Conservation (phyloP, 768 basidiomycete genomes). For the Lentinula edodes region DNA sequence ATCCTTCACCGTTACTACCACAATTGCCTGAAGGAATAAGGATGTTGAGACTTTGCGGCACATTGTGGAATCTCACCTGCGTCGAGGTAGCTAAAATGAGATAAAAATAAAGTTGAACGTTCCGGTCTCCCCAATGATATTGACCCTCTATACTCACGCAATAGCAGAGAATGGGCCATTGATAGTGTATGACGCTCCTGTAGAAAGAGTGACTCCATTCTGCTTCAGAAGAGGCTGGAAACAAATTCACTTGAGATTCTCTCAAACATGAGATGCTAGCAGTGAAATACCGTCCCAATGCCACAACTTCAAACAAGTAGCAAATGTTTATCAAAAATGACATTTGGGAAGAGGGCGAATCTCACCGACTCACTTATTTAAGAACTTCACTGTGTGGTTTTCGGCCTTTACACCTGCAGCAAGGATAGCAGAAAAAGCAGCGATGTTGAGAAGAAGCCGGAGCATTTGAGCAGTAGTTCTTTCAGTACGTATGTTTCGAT, state of each 20-base stretch:
- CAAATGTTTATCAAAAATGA: no score
- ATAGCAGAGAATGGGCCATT: slow-evolving; percentile 26
- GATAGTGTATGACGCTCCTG: slow-evolving; percentile 19
- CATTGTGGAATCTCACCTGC: not conserved
- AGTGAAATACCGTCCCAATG: not conserved
- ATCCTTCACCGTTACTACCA: slow-evolving; percentile 27
- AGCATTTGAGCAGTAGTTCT: no score
- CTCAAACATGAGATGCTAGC: no score
- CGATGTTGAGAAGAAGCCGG: not conserved
- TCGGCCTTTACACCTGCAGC: not conserved
- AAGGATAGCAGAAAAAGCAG: not conserved
- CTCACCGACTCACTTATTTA: not conserved
- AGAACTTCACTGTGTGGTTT: not conserved
- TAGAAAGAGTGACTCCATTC: slow-evolving; percentile 19
- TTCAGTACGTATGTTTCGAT: no score
- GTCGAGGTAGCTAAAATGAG: not conserved
- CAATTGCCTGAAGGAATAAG: slow-evolving; percentile 18
- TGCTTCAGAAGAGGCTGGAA: slow-evolving; percentile 11
- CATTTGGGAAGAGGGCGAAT: no score
- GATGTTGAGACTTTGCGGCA: not conserved
- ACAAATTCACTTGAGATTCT: no score
- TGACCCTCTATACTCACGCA: slow-evolving; percentile 18
- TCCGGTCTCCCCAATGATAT: no score
- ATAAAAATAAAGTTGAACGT: not conserved
- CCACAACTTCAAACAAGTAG: not conserved